phyloP scores from a whole-genome alignment of 1,284 basidiomycete species.

The Uromyces viciae-fabae region DNA sequence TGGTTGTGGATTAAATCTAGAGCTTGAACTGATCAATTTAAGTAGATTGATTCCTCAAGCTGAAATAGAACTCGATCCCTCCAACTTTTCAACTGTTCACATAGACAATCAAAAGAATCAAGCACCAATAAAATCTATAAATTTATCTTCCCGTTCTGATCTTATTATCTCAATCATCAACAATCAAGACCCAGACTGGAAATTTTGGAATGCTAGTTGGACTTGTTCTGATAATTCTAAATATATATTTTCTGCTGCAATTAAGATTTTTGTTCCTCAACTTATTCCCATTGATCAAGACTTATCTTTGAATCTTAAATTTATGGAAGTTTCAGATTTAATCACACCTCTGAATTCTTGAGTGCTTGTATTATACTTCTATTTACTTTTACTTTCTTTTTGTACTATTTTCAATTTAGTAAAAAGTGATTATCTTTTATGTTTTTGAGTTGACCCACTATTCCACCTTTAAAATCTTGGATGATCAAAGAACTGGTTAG shows the following conservation, averaged over 20 bases:
- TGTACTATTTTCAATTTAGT: no score
- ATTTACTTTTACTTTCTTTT: no score
- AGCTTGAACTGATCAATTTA: slow-evolving; percentile 19
- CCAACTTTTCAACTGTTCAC: background rate
- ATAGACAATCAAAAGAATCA: no score
- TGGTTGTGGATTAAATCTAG: slow-evolving; percentile 21
- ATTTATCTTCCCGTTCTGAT: slow-evolving; percentile 7
- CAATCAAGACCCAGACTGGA: background rate
- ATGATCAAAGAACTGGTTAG: no score
- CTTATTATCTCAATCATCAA: background rate
- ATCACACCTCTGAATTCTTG: no score
- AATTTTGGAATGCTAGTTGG: slow-evolving; percentile 3
- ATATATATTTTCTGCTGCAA: slow-evolving; percentile 9
- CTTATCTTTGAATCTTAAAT: no score
- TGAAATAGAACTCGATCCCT: background rate
- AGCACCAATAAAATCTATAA: no score
- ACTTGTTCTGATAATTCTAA: background rate
- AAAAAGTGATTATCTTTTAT: no score
- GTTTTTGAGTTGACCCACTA: no score
- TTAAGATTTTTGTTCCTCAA: slow-evolving; percentile 5
- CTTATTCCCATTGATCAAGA: background rate
- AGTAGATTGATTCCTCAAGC: background rate
- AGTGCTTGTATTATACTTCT: no score
- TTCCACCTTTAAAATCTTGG: no score
- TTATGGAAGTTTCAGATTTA: no score